Base-by-base conservation (phyloP, 2,329 filamentous ascomycete species). In the Claviceps capensis region DNA sequence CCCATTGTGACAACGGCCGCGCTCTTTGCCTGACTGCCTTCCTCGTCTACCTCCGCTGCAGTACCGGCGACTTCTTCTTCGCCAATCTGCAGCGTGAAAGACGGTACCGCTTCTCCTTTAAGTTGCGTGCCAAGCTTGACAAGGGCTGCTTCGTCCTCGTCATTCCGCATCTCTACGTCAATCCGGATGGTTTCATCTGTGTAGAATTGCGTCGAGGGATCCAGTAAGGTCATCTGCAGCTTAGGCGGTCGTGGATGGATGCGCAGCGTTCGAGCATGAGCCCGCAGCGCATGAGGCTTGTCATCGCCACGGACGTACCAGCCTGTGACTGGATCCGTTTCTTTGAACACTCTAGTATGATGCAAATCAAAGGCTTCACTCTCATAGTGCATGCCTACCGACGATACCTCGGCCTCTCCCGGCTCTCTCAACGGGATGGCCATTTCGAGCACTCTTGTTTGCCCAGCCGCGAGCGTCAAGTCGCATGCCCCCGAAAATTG, bases 211-310 rank as follows among this genome's bases (percentile, higher is more conserved):
- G 80, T 75, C 52, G 76, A 72, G 7, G 83, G 67, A 42, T 80
- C 76, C 2, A 78, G 72, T 9, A 88, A 69, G 26, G 72, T 76
- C 46, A 98, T 79, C 59, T 88, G 82, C 71, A 98, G 81, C 67
- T 96, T 97, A 0, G 93, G 93, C 30, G 91, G 93, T 57, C 94
- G 86, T 1, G 93, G 91, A 51, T 89, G 75, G 23, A 98, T 82
- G 52, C 80, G 83, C 52, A 95, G 78, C 2, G 71, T 70, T 37
- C 78, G 72, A 8, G 77, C 69, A 47, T 76, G 71, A 11, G 67
- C 58, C 8, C 79, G 72, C 30, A 73, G 67, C 19, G 78, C 64
- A 30, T 68, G 71, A 53, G 73, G 74, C 50, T 67, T 73, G 0
- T 65, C 63, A 14, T 69, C 66, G 2, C 66, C 65, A 6, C 69